Conservation (phyloP, 352 stramenopile genomes). For the Phytopythium sindhum region DNA sequence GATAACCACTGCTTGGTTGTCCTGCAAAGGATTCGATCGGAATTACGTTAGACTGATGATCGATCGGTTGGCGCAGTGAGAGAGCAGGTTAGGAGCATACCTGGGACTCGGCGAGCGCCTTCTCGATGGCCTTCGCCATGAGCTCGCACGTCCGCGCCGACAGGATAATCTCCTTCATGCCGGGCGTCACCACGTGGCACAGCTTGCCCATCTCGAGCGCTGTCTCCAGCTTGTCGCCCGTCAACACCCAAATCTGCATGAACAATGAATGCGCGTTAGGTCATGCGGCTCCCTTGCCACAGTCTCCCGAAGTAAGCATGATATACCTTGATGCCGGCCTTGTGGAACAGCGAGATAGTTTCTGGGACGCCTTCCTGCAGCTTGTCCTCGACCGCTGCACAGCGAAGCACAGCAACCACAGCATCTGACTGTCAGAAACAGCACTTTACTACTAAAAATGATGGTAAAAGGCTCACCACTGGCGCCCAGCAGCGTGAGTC, state of each 20-base stretch:
- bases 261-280: not conserved
- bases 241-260: constrained; percentile 90
- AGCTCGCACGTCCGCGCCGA: constrained; percentile 37
- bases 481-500: constrained; percentile 82
- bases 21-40: constrained; percentile 16
- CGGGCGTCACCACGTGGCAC: constrained; percentile 77
- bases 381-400: constrained; percentile 95
- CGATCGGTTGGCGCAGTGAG: too few relatives aligned
- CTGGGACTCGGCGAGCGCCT: constrained; percentile 38
- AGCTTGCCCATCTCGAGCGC: constrained; percentile 97
- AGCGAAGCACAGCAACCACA: not conserved
- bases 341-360: constrained; percentile 89
- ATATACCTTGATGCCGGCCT: constrained; percentile 94
- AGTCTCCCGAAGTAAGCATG: not conserved
- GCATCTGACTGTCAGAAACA: not conserved
- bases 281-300: too few relatives aligned
- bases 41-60: not conserved
- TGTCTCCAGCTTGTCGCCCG: constrained; percentile 98
- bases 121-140: constrained; percentile 51
- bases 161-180: constrained; percentile 78
- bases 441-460: not conserved
- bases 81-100: constrained; percentile 11
- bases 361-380: constrained; percentile 95
- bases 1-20: constrained; percentile 67
- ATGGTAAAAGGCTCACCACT: constrained; percentile 42